Conservation (phyloP, 495 filamentous ascomycete genomes). For the Elaphomyces granulatus region DNA sequence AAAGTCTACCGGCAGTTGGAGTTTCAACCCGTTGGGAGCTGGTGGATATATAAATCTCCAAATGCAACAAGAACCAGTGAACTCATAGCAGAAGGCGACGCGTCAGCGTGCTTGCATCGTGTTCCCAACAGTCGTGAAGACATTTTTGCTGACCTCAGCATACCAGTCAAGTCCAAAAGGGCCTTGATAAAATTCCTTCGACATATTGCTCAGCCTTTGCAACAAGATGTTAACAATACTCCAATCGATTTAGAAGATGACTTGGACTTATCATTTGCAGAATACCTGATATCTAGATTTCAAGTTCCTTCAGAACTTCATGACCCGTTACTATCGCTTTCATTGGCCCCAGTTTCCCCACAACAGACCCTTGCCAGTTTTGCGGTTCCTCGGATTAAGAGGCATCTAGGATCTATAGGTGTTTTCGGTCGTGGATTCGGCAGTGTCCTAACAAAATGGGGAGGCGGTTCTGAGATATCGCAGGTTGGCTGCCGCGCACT, state of each 20-base stretch:
- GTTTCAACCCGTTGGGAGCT: slow-evolving; percentile 87
- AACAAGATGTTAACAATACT: slow-evolving; percentile 15
- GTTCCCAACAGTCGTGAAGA: slow-evolving; percentile 81
- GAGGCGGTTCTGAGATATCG: slow-evolving; percentile 77
- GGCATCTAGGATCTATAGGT: slow-evolving; percentile 77
- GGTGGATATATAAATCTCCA: slow-evolving; percentile 53
- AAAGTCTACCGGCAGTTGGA: slow-evolving; percentile 79
- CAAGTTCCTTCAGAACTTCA: slow-evolving; percentile 56
- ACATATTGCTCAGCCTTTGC: slow-evolving; percentile 28
- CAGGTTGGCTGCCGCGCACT: slow-evolving; percentile 87
- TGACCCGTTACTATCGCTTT: slow-evolving; percentile 61
- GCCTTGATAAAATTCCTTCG: slow-evolving; percentile 79
- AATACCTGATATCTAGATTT: slow-evolving; percentile 57
- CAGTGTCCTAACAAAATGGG: slow-evolving; percentile 79
- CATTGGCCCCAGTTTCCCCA: slow-evolving; percentile 48
- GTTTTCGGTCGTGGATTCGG: slow-evolving; percentile 77
- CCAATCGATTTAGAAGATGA: slow-evolving; percentile 14
- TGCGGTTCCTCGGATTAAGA: slow-evolving; percentile 54
- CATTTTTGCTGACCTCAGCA: slow-evolving; percentile 57
- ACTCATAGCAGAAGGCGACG: slow-evolving; percentile 2
- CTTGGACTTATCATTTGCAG: slow-evolving; percentile 36
- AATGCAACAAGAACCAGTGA: too few relatives aligned
- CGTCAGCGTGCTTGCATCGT: slow-evolving; percentile 22
- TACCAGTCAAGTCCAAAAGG: slow-evolving; percentile 65
- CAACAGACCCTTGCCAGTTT: slow-evolving; percentile 44